Evolutionary conservation across 768 basidiomycete genomes (phyloP), one percentile per base, ranked within the genome.

Genomic region (Melanogaster broomeanus): DNA sequence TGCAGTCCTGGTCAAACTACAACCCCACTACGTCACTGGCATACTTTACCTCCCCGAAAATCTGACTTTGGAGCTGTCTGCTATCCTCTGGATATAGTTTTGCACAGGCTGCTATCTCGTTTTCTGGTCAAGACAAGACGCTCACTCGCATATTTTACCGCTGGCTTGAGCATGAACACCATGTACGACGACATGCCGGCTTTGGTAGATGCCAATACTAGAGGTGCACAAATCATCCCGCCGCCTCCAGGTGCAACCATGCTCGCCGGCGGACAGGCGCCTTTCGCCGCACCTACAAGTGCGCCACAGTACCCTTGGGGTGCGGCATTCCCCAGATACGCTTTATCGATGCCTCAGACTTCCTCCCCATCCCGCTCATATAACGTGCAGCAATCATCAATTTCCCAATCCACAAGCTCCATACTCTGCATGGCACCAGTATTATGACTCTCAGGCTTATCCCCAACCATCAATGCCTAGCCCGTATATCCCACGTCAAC

Each of bases 401-500:
- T 51, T 59, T 28, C 51, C 55, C 15, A 49, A 8, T 43, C 53
- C 50, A 27, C 61, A 65, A 19, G 61, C 59, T 24, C 55, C 55
- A 6, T 51, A 16, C n/a, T 13, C 45, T 22, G 18, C 24, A 18
- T 56, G 58, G 58, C 34, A 5, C 10, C 54, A 31, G n/a, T 24
- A 57, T 35, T 12, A 45, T 4, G 37, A 48, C 5, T 11, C 51
- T 6, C 12, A 46, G 19, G 42, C 42, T 37, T 49, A 60, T 51
- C 58, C 37, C n/a, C 63, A 45, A 9, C 56, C 24, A 53, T 57
- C 60, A 19, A 57, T 48, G 11, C 68, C 68, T 4, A 68, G 66
- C 19, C 68, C 68, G 12, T 68, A 68, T 53, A 53, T 68, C 49
- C 62, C 68, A 11, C 58, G 11, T 42, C 66, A 70, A 19, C 49